Base-by-base conservation (phyloP, 2,329 filamentous ascomycete genomes). In the Drechslerella coelobrocha region DNA sequence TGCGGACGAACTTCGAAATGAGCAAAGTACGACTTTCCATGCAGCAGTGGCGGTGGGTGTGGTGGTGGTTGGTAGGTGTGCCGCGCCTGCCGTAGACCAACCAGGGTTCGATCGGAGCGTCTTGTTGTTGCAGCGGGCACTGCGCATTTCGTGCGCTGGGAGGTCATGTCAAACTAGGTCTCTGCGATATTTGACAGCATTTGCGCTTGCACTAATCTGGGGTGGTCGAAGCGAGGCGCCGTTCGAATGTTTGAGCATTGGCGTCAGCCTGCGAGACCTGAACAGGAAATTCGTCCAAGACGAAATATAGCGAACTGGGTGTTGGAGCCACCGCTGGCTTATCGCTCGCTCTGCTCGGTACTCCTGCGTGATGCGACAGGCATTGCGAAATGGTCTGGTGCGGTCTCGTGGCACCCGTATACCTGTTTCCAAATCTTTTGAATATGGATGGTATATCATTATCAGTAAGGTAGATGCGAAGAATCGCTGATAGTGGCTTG, bases 191-290 rank as follows among this genome's bases (percentile, higher is more conserved):
- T 50, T 56, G 61, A 45, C 52, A 53, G 41, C 43, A 52, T n/a
- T 31, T 31, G 29, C 6, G 6, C 29, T 31, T 31, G 29, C 29
- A 31, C 6, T 31, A 31, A 31, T 31, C 23, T 53, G 52, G 50
- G 65, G 43, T 57, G 65, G 47, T 62, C 65, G 51, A 69, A 69
- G 65, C 65, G 65, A 69, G 56, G 24, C 51, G 29, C 29, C 29
- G 6, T 31, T 12, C 12, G 29, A 31, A 51, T 59, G 55, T 62
- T 62, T 51, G 52, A 57, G 61, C 65, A 61, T 57, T 23, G 55
- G 63, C 41, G 56, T 37, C 63, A 61, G 65, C 48, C 57, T 57
- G 56, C 34, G 34, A 45, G 27, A 61, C 48, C 29, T 27, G 50
- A 53, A 61, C 2, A 19, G 47, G 37, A 29, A 54, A 60, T 23